These are phyloP conservation scores for Aureobasidium sp. DNA, from an alignment of 2,329 filamentous ascomycete genomes.

Conservation along the genomic window DNA sequence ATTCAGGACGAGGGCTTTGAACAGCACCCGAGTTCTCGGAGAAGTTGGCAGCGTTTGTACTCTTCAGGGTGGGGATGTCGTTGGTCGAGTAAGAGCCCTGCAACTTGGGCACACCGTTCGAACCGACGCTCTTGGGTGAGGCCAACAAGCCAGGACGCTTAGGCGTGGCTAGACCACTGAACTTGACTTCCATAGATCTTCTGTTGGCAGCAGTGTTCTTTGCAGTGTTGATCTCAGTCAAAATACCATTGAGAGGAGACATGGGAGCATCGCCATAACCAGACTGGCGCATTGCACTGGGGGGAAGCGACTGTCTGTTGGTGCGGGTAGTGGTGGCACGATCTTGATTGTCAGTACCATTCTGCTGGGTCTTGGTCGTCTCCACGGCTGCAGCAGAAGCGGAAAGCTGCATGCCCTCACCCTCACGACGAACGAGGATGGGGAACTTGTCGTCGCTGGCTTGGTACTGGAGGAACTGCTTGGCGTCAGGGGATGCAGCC, in stretches of 20 bases:
- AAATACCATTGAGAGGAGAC: constrained; percentile 33
- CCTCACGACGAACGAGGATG: constrained; percentile 63
- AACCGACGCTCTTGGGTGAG: constrained; percentile 53
- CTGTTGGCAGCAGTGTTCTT: constrained; percentile 38
- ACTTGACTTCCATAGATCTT: constrained; percentile 43
- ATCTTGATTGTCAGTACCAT: constrained; percentile 24
- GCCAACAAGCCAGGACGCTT: constrained; percentile 43
- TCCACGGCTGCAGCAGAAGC: constrained; percentile 76
- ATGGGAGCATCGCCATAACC: constrained; percentile 30
- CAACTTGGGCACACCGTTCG: constrained; percentile 61
- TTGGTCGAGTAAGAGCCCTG: constrained; percentile 86
- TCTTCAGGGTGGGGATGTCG: constrained; percentile 76
- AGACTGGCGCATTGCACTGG: constrained; percentile 29
- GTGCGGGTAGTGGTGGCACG: constrained; percentile 44
- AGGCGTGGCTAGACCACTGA: constrained; percentile 33
- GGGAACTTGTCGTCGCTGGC: constrained; percentile 80
- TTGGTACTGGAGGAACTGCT: constrained; percentile 63
- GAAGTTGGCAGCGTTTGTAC: constrained; percentile 39
- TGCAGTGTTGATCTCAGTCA: constrained; percentile 34
- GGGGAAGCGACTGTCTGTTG: constrained; percentile 34
- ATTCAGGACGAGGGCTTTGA: constrained; percentile 16
- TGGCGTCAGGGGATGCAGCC: constrained; percentile 56
- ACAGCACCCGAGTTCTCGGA: constrained; percentile 47
- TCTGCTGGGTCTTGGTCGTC: constrained; percentile 47
- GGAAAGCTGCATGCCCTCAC: constrained; percentile 60